These are phyloP conservation scores for Cucurbita ficifolia DNA, from an alignment of 306 rosid genomes.

Conservation along the genomic window DNA sequence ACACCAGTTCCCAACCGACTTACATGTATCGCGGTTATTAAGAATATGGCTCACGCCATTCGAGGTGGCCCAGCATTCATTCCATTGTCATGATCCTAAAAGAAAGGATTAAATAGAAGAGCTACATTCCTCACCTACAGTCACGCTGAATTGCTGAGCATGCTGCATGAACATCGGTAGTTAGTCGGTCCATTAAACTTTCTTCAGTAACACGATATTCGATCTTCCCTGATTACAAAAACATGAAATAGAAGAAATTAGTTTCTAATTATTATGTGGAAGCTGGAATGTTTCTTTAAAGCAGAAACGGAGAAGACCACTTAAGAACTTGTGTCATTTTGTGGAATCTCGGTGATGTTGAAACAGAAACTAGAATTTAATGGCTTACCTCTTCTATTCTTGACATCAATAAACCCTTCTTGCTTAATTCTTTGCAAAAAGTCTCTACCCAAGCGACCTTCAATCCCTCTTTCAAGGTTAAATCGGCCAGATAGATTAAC, in stretches of 20 bases:
- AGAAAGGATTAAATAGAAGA: neutral
- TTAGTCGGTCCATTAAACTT: slow-evolving; percentile 71
- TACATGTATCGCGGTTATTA: too few species aligned
- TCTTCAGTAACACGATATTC: slow-evolving; percentile 61
- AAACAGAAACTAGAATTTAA: slow-evolving; percentile 4
- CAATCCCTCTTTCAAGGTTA: slow-evolving; percentile 62
- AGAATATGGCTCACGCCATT: too few species aligned
- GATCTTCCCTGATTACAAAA: slow-evolving; percentile 31
- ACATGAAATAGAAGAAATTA: neutral
- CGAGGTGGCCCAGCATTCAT: too few species aligned
- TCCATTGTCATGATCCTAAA: neutral
- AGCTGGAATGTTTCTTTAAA: too few species aligned
- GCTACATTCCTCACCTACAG: slow-evolving; percentile 39
- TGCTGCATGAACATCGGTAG: slow-evolving; percentile 42
- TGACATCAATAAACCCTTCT: slow-evolving; percentile 68
- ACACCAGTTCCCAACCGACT: too few species aligned
- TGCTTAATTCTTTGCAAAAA: slow-evolving; percentile 56
- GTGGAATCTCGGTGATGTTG: neutral
- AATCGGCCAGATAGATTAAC: slow-evolving; percentile 89
- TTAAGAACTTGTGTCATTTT: neutral
- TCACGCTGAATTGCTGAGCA: slow-evolving; percentile 40
- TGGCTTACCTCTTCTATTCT: slow-evolving; percentile 56
- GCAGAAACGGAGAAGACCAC: neutral
- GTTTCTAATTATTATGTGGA: too few species aligned
- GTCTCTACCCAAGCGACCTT: slow-evolving; percentile 67